phyloP scores from a whole-genome alignment of 306 rosid species.

The Lathyrus oleraceus region DNA sequence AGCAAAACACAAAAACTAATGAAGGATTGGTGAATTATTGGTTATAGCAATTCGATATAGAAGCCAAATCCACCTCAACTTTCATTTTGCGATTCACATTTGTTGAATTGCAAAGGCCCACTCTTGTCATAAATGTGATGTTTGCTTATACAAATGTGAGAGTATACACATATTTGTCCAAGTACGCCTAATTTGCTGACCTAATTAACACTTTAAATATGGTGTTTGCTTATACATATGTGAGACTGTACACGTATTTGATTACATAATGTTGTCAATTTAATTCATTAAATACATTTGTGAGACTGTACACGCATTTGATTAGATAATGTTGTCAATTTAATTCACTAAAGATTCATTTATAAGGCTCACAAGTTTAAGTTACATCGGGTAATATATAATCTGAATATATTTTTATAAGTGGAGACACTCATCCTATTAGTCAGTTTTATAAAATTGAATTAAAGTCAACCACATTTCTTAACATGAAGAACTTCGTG shows the following conservation, averaged over 20 bases:
- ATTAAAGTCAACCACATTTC: too few species aligned
- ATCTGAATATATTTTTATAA: too few species aligned
- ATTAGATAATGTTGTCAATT: too few species aligned
- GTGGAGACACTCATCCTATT: too few species aligned
- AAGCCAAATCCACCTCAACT: slow-evolving; percentile 21
- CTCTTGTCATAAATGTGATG: not conserved
- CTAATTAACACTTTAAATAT: slow-evolving; percentile 6
- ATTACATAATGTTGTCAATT: not conserved
- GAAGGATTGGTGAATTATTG: not conserved
- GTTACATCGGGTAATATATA: too few species aligned
- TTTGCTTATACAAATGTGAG: not conserved
- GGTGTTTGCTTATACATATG: too few species aligned
- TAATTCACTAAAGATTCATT: not conserved
- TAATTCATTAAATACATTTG: not conserved
- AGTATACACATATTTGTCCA: slow-evolving; percentile 1
- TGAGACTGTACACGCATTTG: too few species aligned
- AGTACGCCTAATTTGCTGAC: slow-evolving; percentile 1
- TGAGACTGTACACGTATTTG: not conserved
- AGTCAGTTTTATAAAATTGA: too few species aligned
- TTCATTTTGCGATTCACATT: not conserved
- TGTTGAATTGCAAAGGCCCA: slow-evolving; percentile 30
- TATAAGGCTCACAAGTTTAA: not conserved
- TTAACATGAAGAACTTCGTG: too few species aligned
- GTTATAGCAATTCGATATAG: slow-evolving; percentile 19
- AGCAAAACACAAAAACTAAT: too few species aligned